Base-by-base conservation (phyloP, 768 basidiomycete genomes). In the Lactifluus echinatus region DNA sequence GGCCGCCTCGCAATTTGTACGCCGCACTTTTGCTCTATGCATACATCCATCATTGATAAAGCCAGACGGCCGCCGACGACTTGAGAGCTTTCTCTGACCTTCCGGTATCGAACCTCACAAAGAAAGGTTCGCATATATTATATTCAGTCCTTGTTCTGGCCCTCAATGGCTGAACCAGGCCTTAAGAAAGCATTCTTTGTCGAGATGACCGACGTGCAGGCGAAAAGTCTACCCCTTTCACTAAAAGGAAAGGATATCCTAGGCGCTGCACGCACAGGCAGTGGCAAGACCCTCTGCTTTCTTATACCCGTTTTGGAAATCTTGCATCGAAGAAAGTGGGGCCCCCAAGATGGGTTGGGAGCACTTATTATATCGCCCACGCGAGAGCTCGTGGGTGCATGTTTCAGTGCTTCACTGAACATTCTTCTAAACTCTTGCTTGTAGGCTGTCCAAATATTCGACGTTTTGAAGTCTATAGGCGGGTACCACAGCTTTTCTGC, bases 401-500 rank as follows among this genome's bases (percentile, higher is more conserved):
- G 24, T 28, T 15, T 24, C 42, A 14, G 28, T 43, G 8, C 42
- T 47, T 36, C 61, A 33, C n/a, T 26, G 12, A 34, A 4, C 34
- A 47, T 53, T 29, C 23, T 39, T 65, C 19, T 55, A 17, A 33
- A 17, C 23, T 26, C 28, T 31, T 31, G 33, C 19, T 15, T 26
- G 0, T 63, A 93, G 92, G 95, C 95, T 2, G 89, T 98, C 17
- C 96, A 99, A 76, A 99, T 97, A 57, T 99, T 98, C 68, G 92
- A 95, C 45, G 93, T 97, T 7, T 70, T 99, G 28, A 82, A 92
- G n/a, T 87, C 89, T 40, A 89, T 98, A 57, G 96, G 96, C 2
- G 85, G 87, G 44, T 85, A 85, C 65, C 95, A 99, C 65, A 76
- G 79, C 17, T 95, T 98, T 71, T 95, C 92, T 6, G 95, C 95